phyloP scores from a whole-genome alignment of 345 rosid species.

The Boechera divaricarpa region DNA sequence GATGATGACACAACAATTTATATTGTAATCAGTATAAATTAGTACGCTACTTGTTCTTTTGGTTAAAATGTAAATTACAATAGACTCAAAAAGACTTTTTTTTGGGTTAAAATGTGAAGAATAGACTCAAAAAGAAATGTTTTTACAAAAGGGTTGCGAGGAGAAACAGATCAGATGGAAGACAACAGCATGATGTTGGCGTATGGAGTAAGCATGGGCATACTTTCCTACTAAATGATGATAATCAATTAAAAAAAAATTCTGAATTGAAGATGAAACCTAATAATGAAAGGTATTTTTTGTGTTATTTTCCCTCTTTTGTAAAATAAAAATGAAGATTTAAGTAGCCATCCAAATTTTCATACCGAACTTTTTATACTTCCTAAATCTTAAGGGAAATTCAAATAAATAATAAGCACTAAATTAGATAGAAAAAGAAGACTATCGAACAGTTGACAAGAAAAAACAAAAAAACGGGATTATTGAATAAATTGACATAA shows the following conservation, averaged over 20 bases:
- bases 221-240: constrained; percentile 19
- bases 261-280: not conserved
- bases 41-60: not conserved
- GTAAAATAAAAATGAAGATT: not conserved
- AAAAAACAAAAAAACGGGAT: not conserved
- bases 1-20: not conserved
- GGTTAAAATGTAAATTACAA: not conserved
- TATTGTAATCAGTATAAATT: not conserved
- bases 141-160: not conserved
- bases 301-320: not conserved
- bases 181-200: constrained; percentile 36
- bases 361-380: not conserved
- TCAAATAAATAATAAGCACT: not conserved
- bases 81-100: no score
- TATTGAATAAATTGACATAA: constrained; percentile 4
- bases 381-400: not conserved
- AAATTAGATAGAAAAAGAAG: not conserved
- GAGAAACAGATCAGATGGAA: constrained; percentile 36
- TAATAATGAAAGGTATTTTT: not conserved
- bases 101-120: no score
- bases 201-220: constrained; percentile 34
- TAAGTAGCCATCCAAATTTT: not conserved
- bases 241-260: not conserved
- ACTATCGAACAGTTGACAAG: constrained; percentile 1
- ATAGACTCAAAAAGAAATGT: not conserved